A percentile compares a stretch with the other conserved stretches of the same genome.
Evolutionary conservation across 2,329 filamentous ascomycete species (phyloP).

Genomic region (Diplodia corticola): DNA sequence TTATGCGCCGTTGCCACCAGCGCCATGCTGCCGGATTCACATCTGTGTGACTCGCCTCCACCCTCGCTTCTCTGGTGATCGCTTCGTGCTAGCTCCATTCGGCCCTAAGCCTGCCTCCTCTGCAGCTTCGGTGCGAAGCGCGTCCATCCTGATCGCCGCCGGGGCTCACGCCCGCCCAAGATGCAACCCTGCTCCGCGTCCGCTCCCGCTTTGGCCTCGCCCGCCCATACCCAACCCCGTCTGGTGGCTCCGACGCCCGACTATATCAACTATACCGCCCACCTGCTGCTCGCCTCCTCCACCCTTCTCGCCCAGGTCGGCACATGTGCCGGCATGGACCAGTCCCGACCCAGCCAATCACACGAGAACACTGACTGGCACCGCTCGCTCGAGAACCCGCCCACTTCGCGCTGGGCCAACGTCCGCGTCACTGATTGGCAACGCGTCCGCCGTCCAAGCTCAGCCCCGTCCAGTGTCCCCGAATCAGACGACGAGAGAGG

Average conservation of each 20-base stretch:
- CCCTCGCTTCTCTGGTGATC: slow-evolving; percentile 19
- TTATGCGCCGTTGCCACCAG: slow-evolving; percentile 1
- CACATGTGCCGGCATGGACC: slow-evolving; percentile 18
- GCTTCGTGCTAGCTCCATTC: background rate
- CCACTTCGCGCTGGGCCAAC: slow-evolving; percentile 12
- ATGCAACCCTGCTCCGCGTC: slow-evolving; percentile 22
- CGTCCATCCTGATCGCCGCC: slow-evolving; percentile 19
- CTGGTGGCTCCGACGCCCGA: slow-evolving; percentile 5
- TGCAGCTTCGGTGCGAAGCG: slow-evolving; percentile 9
- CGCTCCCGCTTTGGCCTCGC: slow-evolving; percentile 6
- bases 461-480: background rate
- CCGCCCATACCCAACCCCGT: background rate
- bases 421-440: slow-evolving; percentile 8
- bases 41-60: slow-evolving; percentile 20
- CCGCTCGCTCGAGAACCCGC: background rate
- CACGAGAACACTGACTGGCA: background rate
- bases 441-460: background rate
- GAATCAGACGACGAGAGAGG: background rate
- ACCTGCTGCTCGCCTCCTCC: slow-evolving; percentile 19
- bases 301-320: slow-evolving; percentile 20
- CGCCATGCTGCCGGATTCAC: background rate
- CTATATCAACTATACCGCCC: slow-evolving; percentile 24
- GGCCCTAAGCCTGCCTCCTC: background rate
- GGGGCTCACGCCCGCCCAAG: slow-evolving; percentile 1
- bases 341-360: slow-evolving; percentile 11